These are phyloP conservation scores for Claviceps quebecensis DNA, from an alignment of 2,329 filamentous ascomycete species.

Conservation along the genomic window DNA sequence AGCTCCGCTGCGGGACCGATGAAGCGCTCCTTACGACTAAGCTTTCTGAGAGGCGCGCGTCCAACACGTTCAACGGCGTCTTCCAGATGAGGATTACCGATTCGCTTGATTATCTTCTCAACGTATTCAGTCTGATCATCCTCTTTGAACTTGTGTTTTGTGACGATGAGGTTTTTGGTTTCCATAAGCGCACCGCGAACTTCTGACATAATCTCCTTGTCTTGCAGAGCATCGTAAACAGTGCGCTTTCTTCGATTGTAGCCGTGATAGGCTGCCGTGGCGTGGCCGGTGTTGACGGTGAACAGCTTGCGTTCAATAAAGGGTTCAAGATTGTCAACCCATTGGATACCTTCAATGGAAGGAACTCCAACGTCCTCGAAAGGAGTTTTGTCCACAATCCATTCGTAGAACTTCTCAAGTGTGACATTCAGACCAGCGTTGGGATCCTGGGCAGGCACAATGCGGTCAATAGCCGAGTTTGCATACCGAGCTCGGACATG, in stretches of 20 bases:
- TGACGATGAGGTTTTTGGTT: constrained; percentile 73
- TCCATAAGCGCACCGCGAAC: constrained; percentile 71
- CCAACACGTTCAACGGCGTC: constrained; percentile 92
- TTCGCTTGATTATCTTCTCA: constrained; percentile 80
- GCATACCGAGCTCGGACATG: constrained; percentile 71
- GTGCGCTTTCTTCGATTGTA: constrained; percentile 75
- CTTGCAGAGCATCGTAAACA: constrained; percentile 77
- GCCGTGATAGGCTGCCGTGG: constrained; percentile 90
- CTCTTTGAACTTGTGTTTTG: constrained; percentile 67
- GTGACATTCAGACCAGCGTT: constrained; percentile 76
- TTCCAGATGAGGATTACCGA: constrained; percentile 85
- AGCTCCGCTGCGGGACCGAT: constrained; percentile 83
- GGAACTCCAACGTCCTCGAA: constrained; percentile 56
- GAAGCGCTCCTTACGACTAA: constrained; percentile 90
- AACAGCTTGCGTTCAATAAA: constrained; percentile 99
- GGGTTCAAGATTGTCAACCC: constrained; percentile 78
- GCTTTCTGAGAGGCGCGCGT: constrained; percentile 84
- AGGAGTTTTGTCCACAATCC: constrained; percentile 83
- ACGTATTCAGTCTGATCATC: constrained; percentile 77
- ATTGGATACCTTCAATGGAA: constrained; percentile 76
- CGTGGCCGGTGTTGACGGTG: constrained; percentile 97
- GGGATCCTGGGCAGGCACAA: constrained; percentile 79
- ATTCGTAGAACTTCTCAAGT: constrained; percentile 98
- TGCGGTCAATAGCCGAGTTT: constrained; percentile 97
- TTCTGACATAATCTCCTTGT: constrained; percentile 63